A percentile compares a stretch with the other conserved stretches of the same genome.
Evolutionary conservation across 352 stramenopile species (phyloP).

Genomic region (Phytopythium chamaehyphon): DNA sequence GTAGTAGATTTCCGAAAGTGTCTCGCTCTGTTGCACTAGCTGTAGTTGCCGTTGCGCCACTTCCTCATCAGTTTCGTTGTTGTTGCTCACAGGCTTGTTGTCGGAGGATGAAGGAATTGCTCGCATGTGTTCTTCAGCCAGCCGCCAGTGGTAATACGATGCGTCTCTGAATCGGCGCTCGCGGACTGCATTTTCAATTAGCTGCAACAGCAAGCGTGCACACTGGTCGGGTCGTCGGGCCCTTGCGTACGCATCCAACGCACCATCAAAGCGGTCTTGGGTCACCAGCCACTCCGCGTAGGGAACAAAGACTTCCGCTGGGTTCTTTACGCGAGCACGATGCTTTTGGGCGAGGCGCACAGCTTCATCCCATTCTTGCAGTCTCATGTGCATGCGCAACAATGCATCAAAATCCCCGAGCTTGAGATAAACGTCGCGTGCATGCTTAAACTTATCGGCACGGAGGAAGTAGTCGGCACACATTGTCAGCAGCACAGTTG

Average conservation of each 20-base stretch:
- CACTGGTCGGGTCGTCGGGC: slow-evolving; percentile 82
- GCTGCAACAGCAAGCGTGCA: slow-evolving; percentile 74
- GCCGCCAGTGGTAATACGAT: slow-evolving; percentile 92
- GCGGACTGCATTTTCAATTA: slow-evolving; percentile 87
- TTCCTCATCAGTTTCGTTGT: slow-evolving; percentile 18
- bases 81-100: neutral
- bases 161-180: slow-evolving; percentile 89
- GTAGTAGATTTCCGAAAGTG: slow-evolving; percentile 90
- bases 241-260: slow-evolving; percentile 87
- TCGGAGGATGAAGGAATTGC: slow-evolving; percentile 15
- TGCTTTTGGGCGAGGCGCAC: slow-evolving; percentile 86
- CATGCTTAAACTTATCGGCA: slow-evolving; percentile 71
- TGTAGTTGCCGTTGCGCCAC: slow-evolving; percentile 20
- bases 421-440: slow-evolving; percentile 77
- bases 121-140: slow-evolving; percentile 80
- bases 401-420: slow-evolving; percentile 81
- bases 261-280: slow-evolving; percentile 92
- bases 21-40: slow-evolving; percentile 57
- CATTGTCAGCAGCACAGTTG: slow-evolving; percentile 36
- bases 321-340: slow-evolving; percentile 68
- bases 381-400: slow-evolving; percentile 87
- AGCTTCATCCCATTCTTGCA: slow-evolving; percentile 91
- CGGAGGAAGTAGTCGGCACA: slow-evolving; percentile 70
- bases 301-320: slow-evolving; percentile 89
- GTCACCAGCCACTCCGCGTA: slow-evolving; percentile 92